A percentile compares a stretch with the other conserved stretches of the same genome.
Conservation (phyloP, 176 grass and related monocot genomes). For the maize (Zea mays) region DNA sequence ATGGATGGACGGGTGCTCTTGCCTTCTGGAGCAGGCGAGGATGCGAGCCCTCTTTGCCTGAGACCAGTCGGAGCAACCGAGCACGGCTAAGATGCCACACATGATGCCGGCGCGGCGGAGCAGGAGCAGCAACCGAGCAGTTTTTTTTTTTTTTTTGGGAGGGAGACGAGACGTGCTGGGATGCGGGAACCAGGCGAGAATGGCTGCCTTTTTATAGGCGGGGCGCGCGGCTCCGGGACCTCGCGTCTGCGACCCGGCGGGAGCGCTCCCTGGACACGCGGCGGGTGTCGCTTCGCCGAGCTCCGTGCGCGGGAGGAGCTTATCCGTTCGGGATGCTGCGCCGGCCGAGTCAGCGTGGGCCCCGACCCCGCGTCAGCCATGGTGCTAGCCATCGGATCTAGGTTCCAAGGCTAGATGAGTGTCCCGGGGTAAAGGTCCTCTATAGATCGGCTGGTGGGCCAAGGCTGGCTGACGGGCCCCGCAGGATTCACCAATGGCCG, state of each 20-base stretch:
- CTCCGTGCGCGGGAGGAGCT: conserved; percentile 30
- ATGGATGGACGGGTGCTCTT: conserved; percentile 25
- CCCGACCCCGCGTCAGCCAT: conserved; percentile 4
- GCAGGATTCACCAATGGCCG: conserved; percentile 42
- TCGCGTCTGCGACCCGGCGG: conserved; percentile 45
- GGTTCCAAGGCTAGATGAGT: background rate
- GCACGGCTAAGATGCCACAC: conserved; percentile 81
- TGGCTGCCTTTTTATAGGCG: conserved; percentile 49
- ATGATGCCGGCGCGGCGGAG: conserved; percentile 18
- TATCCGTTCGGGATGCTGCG: conserved; percentile 39
- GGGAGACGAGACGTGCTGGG: background rate
- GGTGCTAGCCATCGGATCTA: background rate
- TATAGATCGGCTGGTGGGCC: background rate
- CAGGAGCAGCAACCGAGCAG: background rate
- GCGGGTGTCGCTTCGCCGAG: conserved; percentile 24
- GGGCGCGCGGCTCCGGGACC: conserved; percentile 60
- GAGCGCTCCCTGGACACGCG: conserved; percentile 25
- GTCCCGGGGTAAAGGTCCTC: background rate
- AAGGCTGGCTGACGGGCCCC: background rate
- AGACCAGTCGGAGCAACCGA: conserved; percentile 73
- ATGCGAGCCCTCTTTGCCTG: conserved; percentile 77
- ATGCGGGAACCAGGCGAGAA: background rate
- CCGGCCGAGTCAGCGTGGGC: conserved; percentile 52
- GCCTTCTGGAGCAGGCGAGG: conserved; percentile 87
- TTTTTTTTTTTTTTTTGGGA: background rate